Evolutionary conservation across 257 asterid species (phyloP).

Genomic region (Nicotiana tomentosiformis): DNA sequence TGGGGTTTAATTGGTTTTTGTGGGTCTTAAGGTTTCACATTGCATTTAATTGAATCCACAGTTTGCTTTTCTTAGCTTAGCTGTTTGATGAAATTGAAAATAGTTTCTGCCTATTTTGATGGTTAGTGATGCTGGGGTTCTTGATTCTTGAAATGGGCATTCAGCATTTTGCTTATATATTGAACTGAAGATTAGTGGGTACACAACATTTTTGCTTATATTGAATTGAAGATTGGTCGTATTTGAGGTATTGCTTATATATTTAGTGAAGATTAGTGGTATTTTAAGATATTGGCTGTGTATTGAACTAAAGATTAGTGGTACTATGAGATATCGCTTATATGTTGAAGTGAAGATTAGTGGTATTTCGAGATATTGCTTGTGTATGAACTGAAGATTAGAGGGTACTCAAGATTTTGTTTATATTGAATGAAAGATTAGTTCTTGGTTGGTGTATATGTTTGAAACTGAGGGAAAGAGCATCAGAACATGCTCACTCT

Average conservation of each 20-base stretch:
- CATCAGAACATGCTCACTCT: conserved; percentile 61
- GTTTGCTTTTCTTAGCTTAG: background rate
- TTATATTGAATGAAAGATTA: background rate
- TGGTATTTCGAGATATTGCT: background rate
- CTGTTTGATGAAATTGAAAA: background rate
- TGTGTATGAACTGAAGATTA: background rate
- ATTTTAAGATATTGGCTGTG: background rate
- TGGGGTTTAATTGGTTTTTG: background rate
- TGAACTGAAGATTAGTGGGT: background rate
- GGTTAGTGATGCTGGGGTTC: background rate
- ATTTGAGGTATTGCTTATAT: background rate
- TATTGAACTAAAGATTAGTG: background rate
- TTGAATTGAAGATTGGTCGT: background rate
- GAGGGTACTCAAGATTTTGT: background rate
- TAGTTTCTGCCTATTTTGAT: background rate
- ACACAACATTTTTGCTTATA: background rate
- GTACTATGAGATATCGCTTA: background rate
- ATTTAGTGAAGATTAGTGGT: background rate
- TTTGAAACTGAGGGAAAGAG: conserved; percentile 22
- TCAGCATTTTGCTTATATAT: background rate
- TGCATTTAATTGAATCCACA: background rate
- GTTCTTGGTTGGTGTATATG: conserved; percentile 23
- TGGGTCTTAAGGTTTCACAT: background rate
- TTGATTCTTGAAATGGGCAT: conserved; percentile 14
- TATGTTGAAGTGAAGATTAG: background rate